Conservation (phyloP, 495 filamentous ascomycete species). For the Terfezia claveryi region DNA sequence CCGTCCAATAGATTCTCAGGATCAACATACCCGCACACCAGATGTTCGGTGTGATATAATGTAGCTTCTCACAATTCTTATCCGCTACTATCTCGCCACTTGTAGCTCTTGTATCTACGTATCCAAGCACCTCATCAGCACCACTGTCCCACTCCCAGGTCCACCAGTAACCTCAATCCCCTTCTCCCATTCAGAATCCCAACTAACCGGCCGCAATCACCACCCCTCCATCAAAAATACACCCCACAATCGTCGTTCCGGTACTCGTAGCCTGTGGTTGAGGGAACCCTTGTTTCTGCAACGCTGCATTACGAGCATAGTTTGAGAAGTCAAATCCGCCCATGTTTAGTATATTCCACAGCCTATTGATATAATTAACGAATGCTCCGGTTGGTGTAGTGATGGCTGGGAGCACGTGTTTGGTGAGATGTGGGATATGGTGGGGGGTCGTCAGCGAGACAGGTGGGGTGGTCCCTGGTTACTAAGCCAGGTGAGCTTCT, state of each 20-base stretch:
- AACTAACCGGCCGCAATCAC: conserved; percentile 40
- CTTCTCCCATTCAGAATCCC: background rate
- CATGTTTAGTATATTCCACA: conserved; percentile 32
- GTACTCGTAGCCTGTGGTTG: conserved; percentile 95
- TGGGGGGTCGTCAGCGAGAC: background rate
- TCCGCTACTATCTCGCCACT: conserved; percentile 96
- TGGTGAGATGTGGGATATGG: background rate
- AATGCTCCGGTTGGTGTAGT: background rate
- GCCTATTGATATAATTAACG: background rate
- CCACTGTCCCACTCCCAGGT: background rate
- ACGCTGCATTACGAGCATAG: conserved; percentile 89
- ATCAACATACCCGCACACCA: conserved; percentile 56
- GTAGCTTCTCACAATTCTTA: conserved; percentile 99
- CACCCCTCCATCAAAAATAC: conserved; percentile 88
- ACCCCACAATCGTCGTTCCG: conserved; percentile 97
- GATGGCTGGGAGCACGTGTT: background rate
- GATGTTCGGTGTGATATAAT: conserved; percentile 96
- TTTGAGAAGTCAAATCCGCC: conserved; percentile 98
- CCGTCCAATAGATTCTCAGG: conserved; percentile 17
- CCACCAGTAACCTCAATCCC: conserved; percentile 2
- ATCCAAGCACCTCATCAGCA: background rate
- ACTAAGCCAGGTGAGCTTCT: no score
- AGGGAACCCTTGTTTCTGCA: conserved; percentile 81
- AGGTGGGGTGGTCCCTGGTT: no score
- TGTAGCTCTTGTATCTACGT: conserved; percentile 88